Base-by-base conservation (phyloP, 2,329 filamentous ascomycete genomes). In the Aplosporella prunicola region DNA sequence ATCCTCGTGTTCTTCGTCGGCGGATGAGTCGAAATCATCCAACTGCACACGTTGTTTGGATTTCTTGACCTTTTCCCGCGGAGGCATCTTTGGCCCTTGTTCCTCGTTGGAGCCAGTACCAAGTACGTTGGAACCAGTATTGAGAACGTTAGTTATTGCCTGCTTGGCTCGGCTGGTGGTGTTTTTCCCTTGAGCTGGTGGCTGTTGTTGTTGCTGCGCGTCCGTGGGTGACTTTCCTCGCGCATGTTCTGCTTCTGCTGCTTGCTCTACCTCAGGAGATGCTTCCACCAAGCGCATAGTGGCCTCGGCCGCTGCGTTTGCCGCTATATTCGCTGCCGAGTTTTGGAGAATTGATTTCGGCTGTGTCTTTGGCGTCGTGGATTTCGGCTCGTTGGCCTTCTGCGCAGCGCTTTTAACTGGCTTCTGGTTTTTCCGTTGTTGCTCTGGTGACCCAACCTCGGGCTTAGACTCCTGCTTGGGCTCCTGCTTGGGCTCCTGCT, bases 21-120 rank as follows among this genome's bases (percentile, higher is more conserved):
- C 68, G 5, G 72, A 72, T 35, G 71, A 72, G 44, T 82, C 80
- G 30, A 82, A 80, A 45, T 82, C 80, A 50, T 86, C 82, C 9
- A 86, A 66, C 38, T 79, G 77, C 44, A 79, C 68, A 16, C 79
- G 74, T 11, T 73, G 63, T 44, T 76, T 78, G 1, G 77, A 71
- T 46, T 71, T 69, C 40, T 68, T 74, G 28, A 71, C 65, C 56
- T 76, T 75, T 40, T 69, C 64, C 13, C 71, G 72, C 50, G 70
- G 74, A 2, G 65, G 50, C 38, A 40, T 40, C 38, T 40, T 40
- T 6, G 17, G 30, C 13, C 29, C 31, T 11, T 35, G 38, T 8
- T 34, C 27, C 14, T 11, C 17, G 20, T 26, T 35, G 10, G 30
- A 29, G 13, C 18, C n/a, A n/a, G n/a, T n/a, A n/a, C n/a, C n/a